Evolutionary conservation across 805 yeast genomes (phyloP).

Genomic region (Ogataea pini): DNA sequence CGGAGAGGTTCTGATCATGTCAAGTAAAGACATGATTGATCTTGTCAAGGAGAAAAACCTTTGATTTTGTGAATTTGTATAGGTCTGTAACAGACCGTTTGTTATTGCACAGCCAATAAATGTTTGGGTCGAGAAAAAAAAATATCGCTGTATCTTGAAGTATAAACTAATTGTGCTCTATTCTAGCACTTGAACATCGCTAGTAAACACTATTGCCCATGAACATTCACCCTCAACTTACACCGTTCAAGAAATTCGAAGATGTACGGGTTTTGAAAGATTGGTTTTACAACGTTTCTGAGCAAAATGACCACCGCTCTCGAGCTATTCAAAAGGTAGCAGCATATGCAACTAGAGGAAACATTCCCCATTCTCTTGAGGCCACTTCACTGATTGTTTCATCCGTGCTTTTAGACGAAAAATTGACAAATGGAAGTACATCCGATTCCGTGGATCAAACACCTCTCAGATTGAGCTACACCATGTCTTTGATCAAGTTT

Average conservation of each 20-base stretch:
- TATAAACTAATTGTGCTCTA: too few species aligned
- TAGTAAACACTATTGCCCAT: constrained; percentile 4
- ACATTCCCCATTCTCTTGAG: constrained; percentile 71
- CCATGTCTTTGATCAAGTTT: constrained; percentile 78
- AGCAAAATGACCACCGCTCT: constrained; percentile 26
- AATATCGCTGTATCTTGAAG: neutral
- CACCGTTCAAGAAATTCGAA: constrained; percentile 37
- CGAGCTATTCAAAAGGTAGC: constrained; percentile 54
- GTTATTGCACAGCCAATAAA: neutral
- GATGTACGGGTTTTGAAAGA: constrained; percentile 49
- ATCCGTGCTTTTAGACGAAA: constrained; percentile 45
- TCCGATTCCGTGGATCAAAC: constrained; percentile 31
- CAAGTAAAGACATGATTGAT: constrained; percentile 25
- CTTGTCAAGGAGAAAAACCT: constrained; percentile 19
- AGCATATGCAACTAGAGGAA: constrained; percentile 59
- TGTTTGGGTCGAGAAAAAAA: neutral
- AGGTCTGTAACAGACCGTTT: neutral
- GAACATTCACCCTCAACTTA: constrained; percentile 33
- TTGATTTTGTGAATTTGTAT: neutral
- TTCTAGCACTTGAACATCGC: too few species aligned
- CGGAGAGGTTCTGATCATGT: constrained; percentile 28
- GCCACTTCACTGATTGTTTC: constrained; percentile 60
- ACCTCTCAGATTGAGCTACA: constrained; percentile 53
- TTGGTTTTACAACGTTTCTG: constrained; percentile 51
- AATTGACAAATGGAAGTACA: constrained; percentile 5